Base-by-base conservation (phyloP, 1,284 basidiomycete genomes). In the Pholiota adiposa region DNA sequence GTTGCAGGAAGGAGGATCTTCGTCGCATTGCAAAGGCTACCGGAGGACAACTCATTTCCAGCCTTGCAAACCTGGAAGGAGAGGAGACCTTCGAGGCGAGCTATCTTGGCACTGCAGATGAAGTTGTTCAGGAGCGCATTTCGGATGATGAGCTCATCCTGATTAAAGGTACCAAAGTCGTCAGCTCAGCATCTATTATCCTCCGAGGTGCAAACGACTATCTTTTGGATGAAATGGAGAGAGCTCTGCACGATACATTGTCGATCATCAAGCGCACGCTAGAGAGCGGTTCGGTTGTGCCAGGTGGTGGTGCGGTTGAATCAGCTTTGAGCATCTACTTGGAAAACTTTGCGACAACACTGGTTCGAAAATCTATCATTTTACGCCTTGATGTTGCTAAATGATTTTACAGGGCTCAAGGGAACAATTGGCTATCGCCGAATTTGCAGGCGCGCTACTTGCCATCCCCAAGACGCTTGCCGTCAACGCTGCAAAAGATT, bases 141-240 rank as follows among this genome's bases (percentile, higher is more conserved):
- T 92, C 93, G n/a, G 97, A 99, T 70, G 97, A 99, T 75, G 97
- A 99, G 75, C 84, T 98, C 50, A 99, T 99, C 74, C 81, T 99
- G 61, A 84, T 99, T 78, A 98, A 97, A 79, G 97, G 97, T 4
- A 98, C 97, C 57, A 99, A 97, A 79, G 90, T 96, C 34, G 96
- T 98, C 73, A 96, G 81, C 79, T 96, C 95, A 19, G 83, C 93
- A 23, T 98, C 96, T 40, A 93, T 99, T 72, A 88, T 99, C 61
- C 80, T 99, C 63, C 88, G 97, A 60, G 97, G 97, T 58, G 97
- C 97, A 40, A 99, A 99, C 77, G 97, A 99, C 78, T 99, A 98
- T 76, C 94, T 99, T 91, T 80, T 99, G 65, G 97, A 99, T 75
- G 97, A 99, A 82, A 99, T 99, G 97, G 97, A 99, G 79, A 84